Evolutionary conservation across 257 asterid species (phyloP), one percentile per base, ranked within the genome.

Genomic region (Craterostigma plantagineum): DNA sequence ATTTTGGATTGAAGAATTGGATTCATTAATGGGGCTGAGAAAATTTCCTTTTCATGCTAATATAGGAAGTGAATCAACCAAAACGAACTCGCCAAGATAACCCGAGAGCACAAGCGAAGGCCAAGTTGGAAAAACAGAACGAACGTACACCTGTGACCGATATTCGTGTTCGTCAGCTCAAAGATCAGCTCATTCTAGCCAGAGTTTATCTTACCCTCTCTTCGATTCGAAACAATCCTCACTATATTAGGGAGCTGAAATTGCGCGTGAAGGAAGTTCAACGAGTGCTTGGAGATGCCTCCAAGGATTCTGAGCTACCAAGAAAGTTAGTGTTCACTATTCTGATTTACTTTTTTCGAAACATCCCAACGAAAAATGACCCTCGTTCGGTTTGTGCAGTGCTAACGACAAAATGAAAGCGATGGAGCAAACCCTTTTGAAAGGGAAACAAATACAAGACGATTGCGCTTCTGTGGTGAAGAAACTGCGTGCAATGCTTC

Each of bases 401-500:
- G 69, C 75, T 50, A 13, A 48, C 37, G 72, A 64, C 18, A 74
- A 57, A 65, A 40, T 52, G 60, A 74, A 62, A 48, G 79, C 76
- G 34, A 66, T 74, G 84, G 76, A 64, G 48, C 69, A 63, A 64
- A 64, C 73, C 17, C 64, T 74, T 39, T 51, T 46, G 43, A 74
- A 67, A 67, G 79, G 69, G 18, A 67, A 56, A 38, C 77, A 70
- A 62, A 48, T 70, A 46, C 72, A 56, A 43, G 79, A 71, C 18
- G 81, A 75, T 39, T 68, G 77, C 55, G 60, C 72, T 18, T 63
- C 70, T 18, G 58, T 71, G 61, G 63, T 66, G 11, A 75, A 68
- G 72, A 75, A 68, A 56, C 72, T 75, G n/a, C 77, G 86, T 15
- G 81, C 86, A 2, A 75, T 71, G 86, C 69, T 69, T 50, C 79